These are phyloP conservation scores for Apiospora rasikravindrae DNA, from an alignment of 2,329 filamentous ascomycete species.

Conservation along the genomic window DNA sequence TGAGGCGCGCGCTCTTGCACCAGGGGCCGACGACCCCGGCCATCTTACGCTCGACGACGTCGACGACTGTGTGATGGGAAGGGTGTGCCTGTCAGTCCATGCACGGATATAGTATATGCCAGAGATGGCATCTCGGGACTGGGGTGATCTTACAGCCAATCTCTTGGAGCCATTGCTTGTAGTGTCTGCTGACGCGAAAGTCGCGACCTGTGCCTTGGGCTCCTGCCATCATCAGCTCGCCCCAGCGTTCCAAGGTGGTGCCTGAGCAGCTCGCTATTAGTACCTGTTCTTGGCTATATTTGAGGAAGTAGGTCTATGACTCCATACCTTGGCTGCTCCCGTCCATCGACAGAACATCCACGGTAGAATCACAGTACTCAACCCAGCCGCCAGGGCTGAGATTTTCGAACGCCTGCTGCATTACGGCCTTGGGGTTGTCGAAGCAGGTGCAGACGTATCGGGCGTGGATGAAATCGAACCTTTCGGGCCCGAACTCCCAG, in stretches of 20 bases:
- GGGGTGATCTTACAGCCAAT: conserved; percentile 27
- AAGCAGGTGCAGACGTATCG: background rate
- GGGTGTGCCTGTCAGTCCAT: too few species aligned
- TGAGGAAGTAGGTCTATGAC: too few species aligned
- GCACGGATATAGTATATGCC: background rate
- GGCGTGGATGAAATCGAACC: background rate
- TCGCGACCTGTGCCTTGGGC: background rate
- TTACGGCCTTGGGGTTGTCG: background rate
- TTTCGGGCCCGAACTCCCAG: background rate
- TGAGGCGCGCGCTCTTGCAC: conserved; percentile 31
- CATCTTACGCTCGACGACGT: conserved; percentile 31
- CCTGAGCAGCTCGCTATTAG: background rate
- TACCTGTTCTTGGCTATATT: background rate
- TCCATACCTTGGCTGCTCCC: conserved; percentile 26
- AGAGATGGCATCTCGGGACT: too few species aligned
- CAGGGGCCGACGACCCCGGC: conserved; percentile 37
- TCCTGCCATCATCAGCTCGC: conserved; percentile 26
- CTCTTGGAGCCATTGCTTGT: conserved; percentile 32
- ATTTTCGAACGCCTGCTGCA: conserved; percentile 2
- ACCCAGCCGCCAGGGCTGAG: conserved; percentile 30
- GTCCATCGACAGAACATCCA: conserved; percentile 26
- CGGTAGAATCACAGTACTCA: conserved; percentile 31
- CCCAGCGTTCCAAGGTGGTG: conserved; percentile 29
- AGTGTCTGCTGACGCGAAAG: conserved; percentile 17
- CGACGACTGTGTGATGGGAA: conserved; percentile 24